Evolutionary conservation across 306 rosid genomes (phyloP).

Genomic region (Trifolium subterraneum): DNA sequence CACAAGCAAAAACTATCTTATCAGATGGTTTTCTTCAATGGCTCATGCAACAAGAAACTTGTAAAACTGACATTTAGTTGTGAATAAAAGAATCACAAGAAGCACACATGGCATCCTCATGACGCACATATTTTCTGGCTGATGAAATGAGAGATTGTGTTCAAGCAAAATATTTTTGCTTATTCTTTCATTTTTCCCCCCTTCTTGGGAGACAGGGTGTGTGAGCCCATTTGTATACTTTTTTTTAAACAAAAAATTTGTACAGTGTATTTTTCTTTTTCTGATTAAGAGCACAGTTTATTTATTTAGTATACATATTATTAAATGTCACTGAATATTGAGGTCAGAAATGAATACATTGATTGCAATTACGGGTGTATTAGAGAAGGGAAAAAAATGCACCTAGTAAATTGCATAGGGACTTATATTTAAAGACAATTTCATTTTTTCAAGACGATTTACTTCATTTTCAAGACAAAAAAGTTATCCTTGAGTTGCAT

Average conservation of each 20-base stretch:
- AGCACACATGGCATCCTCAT: constrained; percentile 27
- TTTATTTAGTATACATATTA: neutral
- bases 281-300: neutral
- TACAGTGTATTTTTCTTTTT: constrained; percentile 39
- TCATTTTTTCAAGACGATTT: no score
- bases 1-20: constrained; percentile 19
- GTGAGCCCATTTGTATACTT: neutral
- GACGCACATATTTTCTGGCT: constrained; percentile 27
- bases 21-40: constrained; percentile 26
- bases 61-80: constrained; percentile 19
- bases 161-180: constrained; percentile 32
- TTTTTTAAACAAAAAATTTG: constrained; percentile 43
- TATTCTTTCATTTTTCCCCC: constrained; percentile 39
- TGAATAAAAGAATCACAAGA: constrained; percentile 32
- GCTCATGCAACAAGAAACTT: neutral
- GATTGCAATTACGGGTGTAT: no score
- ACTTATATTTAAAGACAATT: no score
- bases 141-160: constrained; percentile 35
- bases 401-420: no score
- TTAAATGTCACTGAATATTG: no score
- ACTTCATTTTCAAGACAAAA: no score
- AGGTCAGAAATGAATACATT: no score
- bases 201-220: neutral
- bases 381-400: no score
- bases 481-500: no score